Base-by-base conservation (phyloP, 2,329 filamentous ascomycete genomes). In the Alternaria angustiovoidea region DNA sequence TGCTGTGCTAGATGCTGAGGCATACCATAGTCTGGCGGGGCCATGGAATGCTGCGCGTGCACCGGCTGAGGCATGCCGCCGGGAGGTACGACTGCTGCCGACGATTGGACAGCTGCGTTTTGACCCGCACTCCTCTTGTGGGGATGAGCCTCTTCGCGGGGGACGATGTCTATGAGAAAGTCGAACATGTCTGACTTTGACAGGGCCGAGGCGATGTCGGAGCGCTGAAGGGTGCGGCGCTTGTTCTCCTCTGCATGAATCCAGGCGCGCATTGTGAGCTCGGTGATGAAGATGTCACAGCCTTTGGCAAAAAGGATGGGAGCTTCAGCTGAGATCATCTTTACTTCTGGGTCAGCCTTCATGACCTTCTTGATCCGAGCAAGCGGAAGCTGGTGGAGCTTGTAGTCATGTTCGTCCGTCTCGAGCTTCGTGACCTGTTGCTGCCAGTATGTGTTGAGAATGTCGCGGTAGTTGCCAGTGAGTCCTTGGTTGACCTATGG, bases 341-440 rank as follows among this genome's bases (percentile, higher is more conserved):
- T 99, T 48, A 99, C 95, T 74, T 99, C 95, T 0, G 95, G 95
- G 70, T 99, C 95, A 1, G 95, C 95, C 82, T 99, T 99, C 95
- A 99, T 99, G 68, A 99, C 95, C 80, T 99, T 99, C 85, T 99
- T 99, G 83, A 99, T 99, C 55, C 95, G 91, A n/a, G 95, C 95
- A 41, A 99, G 86, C 2, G 95, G 95, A 39, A 99, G 86, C 79
- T 98, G 95, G 79, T 99, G 95, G 57, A 98, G 87, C 81, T 99
- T 99, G 86, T 98, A 99, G 80, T 99, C 95, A 79, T 99, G 95
- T 49, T 91, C 93, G 73, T 98, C 95, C 61, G 87, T 92, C 81
- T 99, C 95, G 60, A 99, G 88, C 78, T 96, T 93, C 68, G 91
- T 94, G 82, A 99, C 97, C 64, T 94, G 95, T 75, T 99, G 94